These are phyloP conservation scores for Ceratocystis variospora DNA, from an alignment of 2,329 filamentous ascomycete species.

Conservation along the genomic window DNA sequence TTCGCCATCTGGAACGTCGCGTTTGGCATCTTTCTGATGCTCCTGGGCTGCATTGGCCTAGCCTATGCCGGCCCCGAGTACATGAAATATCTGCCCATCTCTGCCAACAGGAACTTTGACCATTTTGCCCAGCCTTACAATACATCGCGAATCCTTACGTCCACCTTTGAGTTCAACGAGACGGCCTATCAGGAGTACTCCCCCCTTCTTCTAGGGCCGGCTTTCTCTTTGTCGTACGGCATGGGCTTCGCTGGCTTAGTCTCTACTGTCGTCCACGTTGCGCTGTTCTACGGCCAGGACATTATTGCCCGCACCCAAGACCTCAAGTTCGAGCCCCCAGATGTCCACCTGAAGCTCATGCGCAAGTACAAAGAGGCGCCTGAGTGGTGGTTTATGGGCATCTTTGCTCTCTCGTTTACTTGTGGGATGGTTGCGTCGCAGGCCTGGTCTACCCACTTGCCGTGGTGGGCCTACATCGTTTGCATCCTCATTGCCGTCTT, in stretches of 20 bases:
- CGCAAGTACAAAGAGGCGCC: slow-evolving; percentile 41
- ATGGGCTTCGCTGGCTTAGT: slow-evolving; percentile 44
- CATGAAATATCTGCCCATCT: slow-evolving; percentile 47
- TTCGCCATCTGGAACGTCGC: slow-evolving; percentile 45
- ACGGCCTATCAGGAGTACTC: slow-evolving; percentile 49
- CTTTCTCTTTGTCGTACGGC: slow-evolving; percentile 42
- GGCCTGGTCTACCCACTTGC: slow-evolving; percentile 30
- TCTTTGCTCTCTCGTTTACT: slow-evolving; percentile 37
- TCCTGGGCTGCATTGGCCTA: slow-evolving; percentile 43
- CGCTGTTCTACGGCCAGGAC: slow-evolving; percentile 39
- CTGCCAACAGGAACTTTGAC: slow-evolving; percentile 43
- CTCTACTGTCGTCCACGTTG: slow-evolving; percentile 38
- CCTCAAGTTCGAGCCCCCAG: slow-evolving; percentile 31
- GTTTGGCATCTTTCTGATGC: slow-evolving; percentile 40
- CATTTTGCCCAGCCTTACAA: slow-evolving; percentile 49
- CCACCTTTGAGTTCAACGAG: slow-evolving; percentile 43
- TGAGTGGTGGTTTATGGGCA: slow-evolving; percentile 41
- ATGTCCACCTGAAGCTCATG: slow-evolving; percentile 44
- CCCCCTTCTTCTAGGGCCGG: slow-evolving; percentile 39
- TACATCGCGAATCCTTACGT: slow-evolving; percentile 44
- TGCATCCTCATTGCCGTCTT: slow-evolving; percentile 30
- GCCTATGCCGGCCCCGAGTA: slow-evolving; percentile 46
- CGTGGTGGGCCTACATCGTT: slow-evolving; percentile 33
- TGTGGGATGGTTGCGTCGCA: slow-evolving; percentile 31
- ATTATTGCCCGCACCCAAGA: slow-evolving; percentile 28